These are phyloP conservation scores for Cryphonectria nitschkei DNA, from an alignment of 2,329 filamentous ascomycete species.

Conservation along the genomic window DNA sequence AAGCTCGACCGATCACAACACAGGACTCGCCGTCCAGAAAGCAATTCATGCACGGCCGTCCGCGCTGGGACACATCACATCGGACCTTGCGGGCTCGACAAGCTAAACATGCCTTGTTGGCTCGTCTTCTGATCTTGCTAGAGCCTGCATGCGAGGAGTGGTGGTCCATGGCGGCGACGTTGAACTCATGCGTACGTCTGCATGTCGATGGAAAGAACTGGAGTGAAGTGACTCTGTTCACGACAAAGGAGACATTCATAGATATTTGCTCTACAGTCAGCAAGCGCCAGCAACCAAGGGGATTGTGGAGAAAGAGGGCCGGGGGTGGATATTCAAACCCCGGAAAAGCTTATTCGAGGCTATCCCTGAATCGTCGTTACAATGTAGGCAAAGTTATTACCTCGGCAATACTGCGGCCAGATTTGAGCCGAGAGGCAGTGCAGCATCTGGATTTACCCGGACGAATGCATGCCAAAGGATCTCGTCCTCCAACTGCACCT, in stretches of 20 bases:
- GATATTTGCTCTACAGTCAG: background rate
- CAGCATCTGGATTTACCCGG: background rate
- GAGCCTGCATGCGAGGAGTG: conserved; percentile 1
- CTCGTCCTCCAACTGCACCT: background rate
- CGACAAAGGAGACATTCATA: background rate
- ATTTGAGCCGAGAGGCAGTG: background rate
- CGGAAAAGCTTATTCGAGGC: conserved; percentile 1
- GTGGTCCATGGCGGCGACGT: conserved; percentile 13
- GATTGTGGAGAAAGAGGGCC: background rate
- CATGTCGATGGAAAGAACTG: background rate
- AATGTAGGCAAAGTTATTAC: background rate
- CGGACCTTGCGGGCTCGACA: conserved; percentile 55
- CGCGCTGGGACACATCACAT: conserved; percentile 54
- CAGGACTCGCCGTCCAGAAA: conserved; percentile 53
- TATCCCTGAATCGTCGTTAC: background rate
- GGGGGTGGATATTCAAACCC: background rate
- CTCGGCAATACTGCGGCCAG: background rate
- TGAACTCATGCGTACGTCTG: background rate
- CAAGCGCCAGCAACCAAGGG: background rate
- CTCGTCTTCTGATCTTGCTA: conserved; percentile 47
- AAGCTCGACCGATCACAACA: conserved; percentile 46
- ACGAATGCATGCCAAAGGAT: background rate
- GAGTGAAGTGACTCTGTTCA: background rate
- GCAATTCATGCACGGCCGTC: conserved; percentile 56
- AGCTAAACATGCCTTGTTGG: conserved; percentile 55